phyloP scores from a whole-genome alignment of 1,139 yeast species.

The Suhomyces yuchorum region DNA sequence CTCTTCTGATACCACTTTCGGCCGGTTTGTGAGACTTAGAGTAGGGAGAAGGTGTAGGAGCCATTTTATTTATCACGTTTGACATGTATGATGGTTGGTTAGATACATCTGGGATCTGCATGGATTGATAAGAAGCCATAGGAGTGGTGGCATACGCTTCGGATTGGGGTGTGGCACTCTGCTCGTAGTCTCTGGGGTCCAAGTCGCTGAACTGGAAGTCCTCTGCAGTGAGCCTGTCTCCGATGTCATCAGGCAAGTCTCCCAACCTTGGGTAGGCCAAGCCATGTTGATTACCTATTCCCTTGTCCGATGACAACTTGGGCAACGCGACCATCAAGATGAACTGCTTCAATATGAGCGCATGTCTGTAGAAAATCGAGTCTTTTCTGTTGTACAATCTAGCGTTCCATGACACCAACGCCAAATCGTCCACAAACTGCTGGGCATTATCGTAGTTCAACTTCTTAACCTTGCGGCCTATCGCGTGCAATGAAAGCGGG shows the following conservation, averaged over 20 bases:
- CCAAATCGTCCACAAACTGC: constrained; percentile 73
- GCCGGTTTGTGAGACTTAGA: constrained; percentile 22
- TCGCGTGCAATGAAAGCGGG: constrained; percentile 47
- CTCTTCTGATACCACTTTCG: constrained; percentile 75
- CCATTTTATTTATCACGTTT: constrained; percentile 5
- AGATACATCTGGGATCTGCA: constrained; percentile 3
- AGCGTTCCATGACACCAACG: constrained; percentile 89
- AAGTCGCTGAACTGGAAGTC: constrained; percentile 16
- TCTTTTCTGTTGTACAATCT: constrained; percentile 74
- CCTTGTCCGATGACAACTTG: constrained; percentile 45
- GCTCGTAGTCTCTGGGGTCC: constrained; percentile 10
- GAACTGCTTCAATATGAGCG: constrained; percentile 66
- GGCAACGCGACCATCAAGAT: constrained; percentile 59
- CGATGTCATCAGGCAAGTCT: constrained; percentile 61
- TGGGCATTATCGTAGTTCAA: constrained; percentile 59
- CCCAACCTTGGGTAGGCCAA: constrained; percentile 73
- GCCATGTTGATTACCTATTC: constrained; percentile 40
- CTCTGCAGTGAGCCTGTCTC: constrained; percentile 24
- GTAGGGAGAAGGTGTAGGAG: constrained; percentile 13
- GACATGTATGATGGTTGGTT: constrained; percentile 4
- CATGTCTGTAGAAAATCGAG: constrained; percentile 69
- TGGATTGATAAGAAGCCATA: constrained; percentile 6
- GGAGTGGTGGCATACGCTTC: constrained; percentile 14
- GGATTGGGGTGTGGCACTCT: constrained; percentile 13
- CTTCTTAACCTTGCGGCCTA: constrained; percentile 48